A percentile compares a stretch with the other conserved stretches of the same genome.
phyloP scores from a whole-genome alignment of 1,284 basidiomycete species.

The Phaffia rhodozyma region DNA sequence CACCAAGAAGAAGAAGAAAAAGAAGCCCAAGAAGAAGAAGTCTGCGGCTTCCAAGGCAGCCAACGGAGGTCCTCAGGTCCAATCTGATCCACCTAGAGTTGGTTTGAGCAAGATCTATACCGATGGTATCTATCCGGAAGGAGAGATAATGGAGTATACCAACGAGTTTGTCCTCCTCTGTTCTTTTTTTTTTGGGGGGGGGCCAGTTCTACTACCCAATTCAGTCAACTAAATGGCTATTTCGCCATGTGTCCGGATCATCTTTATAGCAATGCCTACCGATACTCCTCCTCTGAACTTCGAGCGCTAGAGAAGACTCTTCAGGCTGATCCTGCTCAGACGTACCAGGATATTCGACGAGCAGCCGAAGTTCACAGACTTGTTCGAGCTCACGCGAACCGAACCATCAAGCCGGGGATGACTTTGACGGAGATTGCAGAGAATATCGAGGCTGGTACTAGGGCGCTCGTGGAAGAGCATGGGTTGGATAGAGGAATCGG shows the following conservation, averaged over 20 bases:
- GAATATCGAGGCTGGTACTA: slow-evolving; percentile 79
- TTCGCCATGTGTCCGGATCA: neutral
- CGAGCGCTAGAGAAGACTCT: slow-evolving; percentile 65
- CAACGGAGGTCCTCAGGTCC: slow-evolving; percentile 33
- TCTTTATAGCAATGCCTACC: slow-evolving; percentile 57
- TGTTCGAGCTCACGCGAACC: slow-evolving; percentile 69
- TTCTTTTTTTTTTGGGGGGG: neutral
- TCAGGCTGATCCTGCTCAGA: slow-evolving; percentile 64
- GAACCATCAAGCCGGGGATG: slow-evolving; percentile 84
- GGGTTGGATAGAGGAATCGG: slow-evolving; percentile 78
- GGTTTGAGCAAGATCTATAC: slow-evolving; percentile 83
- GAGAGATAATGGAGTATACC: slow-evolving; percentile 83
- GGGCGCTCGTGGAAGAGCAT: slow-evolving; percentile 81
- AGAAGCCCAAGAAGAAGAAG: slow-evolving; percentile 76
- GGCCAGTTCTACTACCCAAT: neutral
- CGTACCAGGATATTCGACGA: slow-evolving; percentile 78
- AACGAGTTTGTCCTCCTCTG: slow-evolving; percentile 48
- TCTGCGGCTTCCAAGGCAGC: slow-evolving; percentile 21
- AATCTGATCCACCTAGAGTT: slow-evolving; percentile 87
- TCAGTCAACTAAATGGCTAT: neutral
- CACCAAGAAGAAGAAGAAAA: slow-evolving; percentile 89
- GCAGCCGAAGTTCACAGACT: slow-evolving; percentile 94
- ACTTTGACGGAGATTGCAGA: slow-evolving; percentile 89
- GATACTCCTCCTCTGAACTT: slow-evolving; percentile 83
- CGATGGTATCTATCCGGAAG: slow-evolving; percentile 74